Percentiles rank a stretch among this genome's conserved stretches.
These are phyloP conservation scores for Achaetomium macrosporum DNA, from an alignment of 2,329 filamentous ascomycete genomes.

Conservation along the genomic window DNA sequence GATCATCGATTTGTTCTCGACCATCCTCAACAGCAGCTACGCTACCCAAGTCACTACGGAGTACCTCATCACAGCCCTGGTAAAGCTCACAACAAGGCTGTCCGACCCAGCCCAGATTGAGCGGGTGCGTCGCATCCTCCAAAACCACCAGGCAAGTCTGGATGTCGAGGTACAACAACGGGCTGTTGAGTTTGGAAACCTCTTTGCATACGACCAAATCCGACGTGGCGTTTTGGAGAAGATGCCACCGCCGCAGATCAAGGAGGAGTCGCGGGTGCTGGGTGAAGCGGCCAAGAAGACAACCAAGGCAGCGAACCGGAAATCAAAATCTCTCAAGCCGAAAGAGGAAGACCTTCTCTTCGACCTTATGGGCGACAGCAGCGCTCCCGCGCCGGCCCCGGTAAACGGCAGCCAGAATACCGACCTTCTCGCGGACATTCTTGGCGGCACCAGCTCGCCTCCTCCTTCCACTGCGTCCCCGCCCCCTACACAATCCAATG, in stretches of 20 bases:
- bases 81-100: conserved; percentile 90
- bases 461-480: conserved; percentile 48
- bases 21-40: conserved; percentile 91
- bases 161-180: conserved; percentile 96
- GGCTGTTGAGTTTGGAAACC: conserved; percentile 88
- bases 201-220: conserved; percentile 87
- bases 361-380: conserved; percentile 79
- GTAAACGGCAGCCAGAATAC: conserved; percentile 60
- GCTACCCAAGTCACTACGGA: conserved; percentile 86
- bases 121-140: conserved; percentile 71
- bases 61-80: conserved; percentile 90
- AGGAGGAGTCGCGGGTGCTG: conserved; percentile 86
- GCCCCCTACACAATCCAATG: conserved; percentile 52
- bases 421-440: conserved; percentile 85
- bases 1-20: conserved; percentile 84
- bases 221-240: conserved; percentile 88
- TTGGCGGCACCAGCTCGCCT: conserved; percentile 63
- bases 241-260: conserved; percentile 96
- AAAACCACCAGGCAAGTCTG: conserved; percentile 74
- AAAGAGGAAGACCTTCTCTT: conserved; percentile 87
- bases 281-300: conserved; percentile 65
- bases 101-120: conserved; percentile 80
- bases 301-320: conserved; percentile 64
- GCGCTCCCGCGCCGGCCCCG: conserved; percentile 53
- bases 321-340: conserved; percentile 71